A percentile compares a stretch with the other conserved stretches of the same genome.
Evolutionary conservation across 768 basidiomycete genomes (phyloP).

Genomic region (Amanita pseudoporphyria): DNA sequence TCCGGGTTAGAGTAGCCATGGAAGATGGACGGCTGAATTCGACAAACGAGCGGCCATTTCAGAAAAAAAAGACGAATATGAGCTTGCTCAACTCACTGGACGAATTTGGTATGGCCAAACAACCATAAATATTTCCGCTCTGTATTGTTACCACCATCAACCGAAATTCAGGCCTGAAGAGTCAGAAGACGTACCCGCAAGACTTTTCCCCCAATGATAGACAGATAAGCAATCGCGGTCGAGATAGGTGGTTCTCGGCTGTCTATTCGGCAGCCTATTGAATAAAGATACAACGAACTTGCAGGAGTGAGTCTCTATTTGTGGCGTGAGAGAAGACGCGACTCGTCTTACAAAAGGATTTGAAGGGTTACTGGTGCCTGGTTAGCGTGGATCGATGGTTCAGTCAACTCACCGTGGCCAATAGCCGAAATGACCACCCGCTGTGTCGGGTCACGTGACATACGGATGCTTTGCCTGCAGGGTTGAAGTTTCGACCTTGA

Average conservation of each 20-base stretch:
- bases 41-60: not conserved
- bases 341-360: not conserved
- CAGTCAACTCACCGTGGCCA: not conserved
- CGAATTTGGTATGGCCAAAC: not conserved
- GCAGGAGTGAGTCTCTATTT: not conserved
- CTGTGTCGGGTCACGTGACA: conserved; percentile 3
- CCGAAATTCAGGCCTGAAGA: not conserved
- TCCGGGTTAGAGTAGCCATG: conserved; percentile 33
- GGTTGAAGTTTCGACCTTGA: not conserved
- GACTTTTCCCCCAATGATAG: too few species aligned
- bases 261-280: not conserved
- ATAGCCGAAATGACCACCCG: conserved; percentile 5
- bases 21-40: not conserved
- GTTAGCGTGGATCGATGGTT: conserved; percentile 4
- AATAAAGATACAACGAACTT: not conserved
- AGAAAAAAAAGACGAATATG: not conserved
- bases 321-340: not conserved
- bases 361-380: not conserved
- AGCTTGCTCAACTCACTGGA: not conserved
- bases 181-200: not conserved
- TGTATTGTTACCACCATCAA: not conserved
- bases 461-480: not conserved
- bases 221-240: not conserved
- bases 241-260: not conserved
- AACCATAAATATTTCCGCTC: conserved; percentile 1